Percentiles rank a stretch among this genome's conserved stretches.
phyloP scores from a whole-genome alignment of 495 filamentous ascomycete species.

The Peziza echinospora region DNA sequence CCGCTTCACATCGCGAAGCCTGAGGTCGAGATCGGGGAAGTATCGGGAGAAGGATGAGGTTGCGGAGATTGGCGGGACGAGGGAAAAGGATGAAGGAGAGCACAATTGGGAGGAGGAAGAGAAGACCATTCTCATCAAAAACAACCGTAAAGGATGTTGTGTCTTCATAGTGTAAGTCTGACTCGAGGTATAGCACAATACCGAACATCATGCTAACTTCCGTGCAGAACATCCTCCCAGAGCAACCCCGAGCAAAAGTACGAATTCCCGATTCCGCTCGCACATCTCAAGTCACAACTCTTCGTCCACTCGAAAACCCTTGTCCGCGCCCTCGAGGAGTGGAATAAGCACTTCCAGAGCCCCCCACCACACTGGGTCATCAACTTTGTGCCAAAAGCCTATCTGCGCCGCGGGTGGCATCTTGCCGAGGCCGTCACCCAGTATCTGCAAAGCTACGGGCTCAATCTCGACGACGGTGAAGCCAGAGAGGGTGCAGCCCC shows the following conservation, averaged over 20 bases:
- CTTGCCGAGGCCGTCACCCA: slow-evolving; percentile 16
- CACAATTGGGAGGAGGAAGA: too few relatives aligned
- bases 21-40: too few relatives aligned
- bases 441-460: slow-evolving; percentile 9
- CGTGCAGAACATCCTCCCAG: not conserved
- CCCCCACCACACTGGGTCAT: slow-evolving; percentile 19
- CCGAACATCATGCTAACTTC: not conserved
- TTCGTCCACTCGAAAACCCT: slow-evolving; percentile 15
- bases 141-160: slow-evolving; percentile 14
- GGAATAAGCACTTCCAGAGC: slow-evolving; percentile 18
- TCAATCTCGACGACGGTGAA: not conserved
- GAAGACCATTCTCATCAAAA: slow-evolving; percentile 17
- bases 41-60: too few relatives aligned
- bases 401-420: slow-evolving; percentile 15
- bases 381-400: slow-evolving; percentile 19
- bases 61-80: too few relatives aligned
- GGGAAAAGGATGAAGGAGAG: too few relatives aligned
- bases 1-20: too few relatives aligned
- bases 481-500: too few relatives aligned
- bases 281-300: slow-evolving; percentile 12
- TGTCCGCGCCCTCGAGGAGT: slow-evolving; percentile 7
- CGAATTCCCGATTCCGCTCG: slow-evolving; percentile 8
- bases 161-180: slow-evolving; percentile 11
- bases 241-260: slow-evolving; percentile 2
- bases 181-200: too few relatives aligned